Evolutionary conservation across 2,329 filamentous ascomycete species (phyloP), one percentile per base, ranked within the genome.

Genomic region (Microsporum canis): DNA sequence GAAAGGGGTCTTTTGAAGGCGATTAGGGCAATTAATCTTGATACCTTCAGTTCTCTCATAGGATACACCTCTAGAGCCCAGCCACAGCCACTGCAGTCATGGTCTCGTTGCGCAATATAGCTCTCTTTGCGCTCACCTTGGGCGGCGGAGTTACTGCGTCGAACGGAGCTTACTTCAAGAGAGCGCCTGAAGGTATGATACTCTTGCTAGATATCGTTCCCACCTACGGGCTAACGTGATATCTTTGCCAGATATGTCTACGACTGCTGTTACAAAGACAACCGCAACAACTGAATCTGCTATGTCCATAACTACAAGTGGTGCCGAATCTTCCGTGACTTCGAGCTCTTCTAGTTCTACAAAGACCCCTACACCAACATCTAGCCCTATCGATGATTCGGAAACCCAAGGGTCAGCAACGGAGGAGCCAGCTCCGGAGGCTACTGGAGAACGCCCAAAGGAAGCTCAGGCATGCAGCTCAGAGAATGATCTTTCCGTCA

Each of bases 401-500:
- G 57, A 59, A n/a, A 59, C 43, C 5, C n/a, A 23, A 56, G 51
- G 12, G 5, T 23, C 56, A 12, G 56, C 12, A 6, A 33, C 36
- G 4, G 14, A 43, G 10, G 56, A 58, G 23, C 3, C 12, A 14
- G 56, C 7, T 12, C 36, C 36, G 6, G 12, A 23, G 36, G 34
- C 23, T 3, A 33, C 36, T 5, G 56, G 45, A 6, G 23, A 55
- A 14, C 17, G 12, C 3, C 61, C 63, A 5, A 61, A 60, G 31
- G 51, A 64, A 34, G 59, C 62, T 2, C 36, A 60, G n/a, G 56
- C 58, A 29, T 66, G 64, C 57, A 60, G 60, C 57, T 58, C 56
- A 4, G 60, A 63, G 33, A 49, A 53, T 3, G 57, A 60, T 31
- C 57, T 56, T 12, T 43, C 61, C 10, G 45, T 55, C 41, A 61